Percentiles rank a stretch among this genome's conserved stretches.
phyloP scores from a whole-genome alignment of 768 basidiomycete genomes.

The Tricholoma sp. region DNA sequence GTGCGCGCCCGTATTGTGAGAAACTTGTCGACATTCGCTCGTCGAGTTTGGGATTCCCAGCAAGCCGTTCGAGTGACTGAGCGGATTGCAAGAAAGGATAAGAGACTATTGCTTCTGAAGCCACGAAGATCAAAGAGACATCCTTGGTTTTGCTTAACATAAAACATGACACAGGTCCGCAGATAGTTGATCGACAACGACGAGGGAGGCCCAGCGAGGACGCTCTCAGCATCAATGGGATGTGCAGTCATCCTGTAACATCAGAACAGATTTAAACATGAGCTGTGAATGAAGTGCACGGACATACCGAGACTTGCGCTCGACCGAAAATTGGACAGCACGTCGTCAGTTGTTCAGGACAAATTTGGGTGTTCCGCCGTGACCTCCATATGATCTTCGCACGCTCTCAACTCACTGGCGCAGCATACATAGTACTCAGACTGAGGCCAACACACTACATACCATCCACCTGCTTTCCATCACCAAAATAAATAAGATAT shows the following conservation, averaged over 20 bases:
- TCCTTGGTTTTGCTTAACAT: constrained; percentile 3
- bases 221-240: constrained; percentile 78
- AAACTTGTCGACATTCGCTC: background rate
- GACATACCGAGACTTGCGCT: constrained; percentile 43
- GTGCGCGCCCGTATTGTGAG: no score
- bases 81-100: background rate
- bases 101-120: constrained; percentile 1
- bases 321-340: constrained; percentile 23
- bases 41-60: background rate
- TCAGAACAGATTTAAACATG: background rate
- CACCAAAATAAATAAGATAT: no score
- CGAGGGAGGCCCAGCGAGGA: constrained; percentile 62
- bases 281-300: background rate
- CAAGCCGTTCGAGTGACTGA: background rate
- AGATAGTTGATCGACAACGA: constrained; percentile 27
- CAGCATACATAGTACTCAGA: no score
- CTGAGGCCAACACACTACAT: no score
- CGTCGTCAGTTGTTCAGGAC: constrained; percentile 27
- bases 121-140: constrained; percentile 7
- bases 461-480: no score
- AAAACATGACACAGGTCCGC: constrained; percentile 13
- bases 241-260: constrained; percentile 63
- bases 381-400: no score
- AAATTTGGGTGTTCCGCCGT: no score
- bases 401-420: no score